phyloP scores from a whole-genome alignment of 2,329 filamentous ascomycete species.

The Venturiaceae sp. region DNA sequence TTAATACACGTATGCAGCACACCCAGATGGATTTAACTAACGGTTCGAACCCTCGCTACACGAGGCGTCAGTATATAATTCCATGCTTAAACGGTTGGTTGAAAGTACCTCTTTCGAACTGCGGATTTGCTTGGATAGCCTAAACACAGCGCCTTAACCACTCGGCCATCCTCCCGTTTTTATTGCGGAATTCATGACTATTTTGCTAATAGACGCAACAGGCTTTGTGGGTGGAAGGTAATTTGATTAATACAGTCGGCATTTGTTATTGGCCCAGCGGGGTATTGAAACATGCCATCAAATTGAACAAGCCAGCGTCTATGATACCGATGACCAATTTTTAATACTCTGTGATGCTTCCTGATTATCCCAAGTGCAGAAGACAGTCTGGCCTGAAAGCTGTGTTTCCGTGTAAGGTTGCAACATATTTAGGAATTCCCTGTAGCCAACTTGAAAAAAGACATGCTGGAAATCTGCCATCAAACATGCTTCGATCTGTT shows the following conservation, averaged over 20 bases:
- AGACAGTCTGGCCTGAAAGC: neutral
- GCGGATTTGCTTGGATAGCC: conserved; percentile 6
- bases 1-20: too few species aligned
- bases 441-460: too few species aligned
- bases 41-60: conserved; percentile 4
- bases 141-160: conserved; percentile 11
- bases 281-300: too few species aligned
- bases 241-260: neutral
- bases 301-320: too few species aligned
- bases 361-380: too few species aligned
- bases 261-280: neutral
- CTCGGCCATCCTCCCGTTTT: conserved; percentile 10
- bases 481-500: neutral
- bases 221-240: neutral
- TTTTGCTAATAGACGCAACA: too few species aligned
- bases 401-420: too few species aligned
- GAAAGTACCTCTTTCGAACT: conserved; percentile 7
- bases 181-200: too few species aligned
- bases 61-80: too few species aligned
- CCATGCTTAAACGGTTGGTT: too few species aligned
- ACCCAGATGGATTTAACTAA: too few species aligned
- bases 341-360: neutral
- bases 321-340: neutral
- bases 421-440: too few species aligned
- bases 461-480: neutral